A percentile compares a stretch with the other conserved stretches of the same genome.
Evolutionary conservation across 2,329 filamentous ascomycete species (phyloP).

Genomic region (Curvularia hawaiiensis): DNA sequence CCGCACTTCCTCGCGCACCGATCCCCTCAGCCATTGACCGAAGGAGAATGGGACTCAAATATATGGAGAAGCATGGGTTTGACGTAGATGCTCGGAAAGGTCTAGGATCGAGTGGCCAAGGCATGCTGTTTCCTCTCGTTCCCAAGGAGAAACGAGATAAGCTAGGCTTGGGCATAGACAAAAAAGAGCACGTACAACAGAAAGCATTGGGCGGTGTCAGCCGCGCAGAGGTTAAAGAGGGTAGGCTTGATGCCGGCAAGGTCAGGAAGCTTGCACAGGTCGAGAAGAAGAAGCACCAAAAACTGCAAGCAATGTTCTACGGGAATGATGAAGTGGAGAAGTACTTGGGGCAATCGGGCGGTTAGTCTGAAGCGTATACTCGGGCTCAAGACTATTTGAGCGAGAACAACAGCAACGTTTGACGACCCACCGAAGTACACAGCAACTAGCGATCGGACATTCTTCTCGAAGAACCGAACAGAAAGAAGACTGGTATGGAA

Average conservation of each 20-base stretch:
- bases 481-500: not conserved
- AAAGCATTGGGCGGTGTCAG: conserved; percentile 43
- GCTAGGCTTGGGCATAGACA: conserved; percentile 69
- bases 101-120: conserved; percentile 70
- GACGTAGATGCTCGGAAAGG: conserved; percentile 74
- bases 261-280: conserved; percentile 65
- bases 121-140: conserved; percentile 78
- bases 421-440: not conserved
- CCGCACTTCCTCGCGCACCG: conserved; percentile 70
- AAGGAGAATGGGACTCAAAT: conserved; percentile 69
- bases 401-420: not conserved
- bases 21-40: conserved; percentile 75
- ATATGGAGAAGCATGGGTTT: conserved; percentile 72
- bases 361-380: not conserved
- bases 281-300: conserved; percentile 67
- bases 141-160: conserved; percentile 73
- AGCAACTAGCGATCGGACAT: not conserved
- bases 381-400: not conserved
- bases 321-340: conserved; percentile 74
- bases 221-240: conserved; percentile 39
- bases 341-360: conserved; percentile 62
- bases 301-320: conserved; percentile 73
- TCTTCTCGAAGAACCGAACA: not conserved
- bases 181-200: conserved; percentile 49
- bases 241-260: conserved; percentile 70